Percentiles rank a stretch among this genome's conserved stretches.
Evolutionary conservation across 2,329 filamentous ascomycete species (phyloP).

Genomic region (Biscogniauxia mediterranea): DNA sequence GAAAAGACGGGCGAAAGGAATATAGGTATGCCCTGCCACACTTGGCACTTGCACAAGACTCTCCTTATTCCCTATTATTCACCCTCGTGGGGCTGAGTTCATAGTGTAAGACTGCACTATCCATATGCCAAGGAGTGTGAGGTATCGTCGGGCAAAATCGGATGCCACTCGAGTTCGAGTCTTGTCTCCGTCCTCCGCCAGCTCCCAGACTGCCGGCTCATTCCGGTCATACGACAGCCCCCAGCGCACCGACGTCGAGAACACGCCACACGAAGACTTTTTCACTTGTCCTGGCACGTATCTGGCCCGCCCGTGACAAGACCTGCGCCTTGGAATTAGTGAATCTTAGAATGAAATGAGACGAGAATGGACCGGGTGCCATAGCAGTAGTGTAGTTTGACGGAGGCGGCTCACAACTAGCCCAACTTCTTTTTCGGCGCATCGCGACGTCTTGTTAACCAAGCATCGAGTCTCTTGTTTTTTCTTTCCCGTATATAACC

Average conservation of each 20-base stretch:
- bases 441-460: slow-evolving; percentile 6
- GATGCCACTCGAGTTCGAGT: background rate
- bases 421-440: slow-evolving; percentile 2
- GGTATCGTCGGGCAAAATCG: background rate
- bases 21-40: background rate
- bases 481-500: background rate
- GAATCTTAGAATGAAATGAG: slow-evolving; percentile 11
- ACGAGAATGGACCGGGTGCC: slow-evolving; percentile 21
- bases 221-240: slow-evolving; percentile 16
- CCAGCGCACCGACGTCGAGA: slow-evolving; percentile 4
- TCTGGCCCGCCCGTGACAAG: background rate
- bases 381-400: slow-evolving; percentile 20
- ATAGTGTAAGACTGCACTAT: no score
- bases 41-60: no score
- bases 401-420: slow-evolving; percentile 12
- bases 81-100: no score
- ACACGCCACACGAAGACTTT: slow-evolving; percentile 6
- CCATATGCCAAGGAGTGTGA: background rate
- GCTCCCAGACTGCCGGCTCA: slow-evolving; percentile 4
- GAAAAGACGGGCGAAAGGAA: background rate
- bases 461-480: background rate
- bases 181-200: background rate
- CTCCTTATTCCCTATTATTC: no score
- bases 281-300: slow-evolving; percentile 1
- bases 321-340: background rate